Evolutionary conservation across 495 filamentous ascomycete genomes (phyloP).

Genomic region (Patellaria atrata): DNA sequence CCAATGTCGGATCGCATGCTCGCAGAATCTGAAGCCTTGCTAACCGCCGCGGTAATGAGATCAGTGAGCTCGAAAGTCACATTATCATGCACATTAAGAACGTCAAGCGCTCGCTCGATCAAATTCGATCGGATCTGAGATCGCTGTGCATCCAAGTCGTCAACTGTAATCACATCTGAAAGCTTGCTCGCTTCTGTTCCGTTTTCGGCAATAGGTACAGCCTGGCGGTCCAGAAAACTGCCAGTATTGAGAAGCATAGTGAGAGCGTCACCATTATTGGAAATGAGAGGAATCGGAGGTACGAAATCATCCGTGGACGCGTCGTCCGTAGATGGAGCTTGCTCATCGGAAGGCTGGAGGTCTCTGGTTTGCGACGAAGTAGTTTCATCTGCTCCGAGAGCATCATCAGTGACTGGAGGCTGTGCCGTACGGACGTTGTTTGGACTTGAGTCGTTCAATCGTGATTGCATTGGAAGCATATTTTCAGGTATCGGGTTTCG

Average conservation of each 20-base stretch:
- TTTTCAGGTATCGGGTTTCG: slow-evolving; percentile 52
- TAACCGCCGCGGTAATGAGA: slow-evolving; percentile 61
- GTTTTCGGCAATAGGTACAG: too few relatives aligned
- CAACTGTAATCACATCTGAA: slow-evolving; percentile 44
- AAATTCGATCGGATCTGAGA: slow-evolving; percentile 56
- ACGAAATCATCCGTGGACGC: too few relatives aligned
- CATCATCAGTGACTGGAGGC: too few relatives aligned
- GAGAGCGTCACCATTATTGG: too few relatives aligned
- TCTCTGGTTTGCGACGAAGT: too few relatives aligned
- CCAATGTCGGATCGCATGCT: slow-evolving; percentile 60
- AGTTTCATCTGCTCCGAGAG: too few relatives aligned
- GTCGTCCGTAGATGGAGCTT: too few relatives aligned
- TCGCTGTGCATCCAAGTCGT: slow-evolving; percentile 72
- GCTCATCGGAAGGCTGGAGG: too few relatives aligned
- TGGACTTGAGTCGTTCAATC: slow-evolving; percentile 6
- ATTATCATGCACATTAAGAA: slow-evolving; percentile 72
- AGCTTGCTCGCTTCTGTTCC: slow-evolving; percentile 16
- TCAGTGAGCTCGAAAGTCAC: slow-evolving; percentile 87
- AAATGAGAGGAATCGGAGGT: too few relatives aligned
- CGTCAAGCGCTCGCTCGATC: slow-evolving; percentile 79
- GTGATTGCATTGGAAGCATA: slow-evolving; percentile 19
- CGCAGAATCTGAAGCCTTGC: slow-evolving; percentile 50
- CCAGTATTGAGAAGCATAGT: too few relatives aligned
- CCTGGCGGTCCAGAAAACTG: too few relatives aligned
- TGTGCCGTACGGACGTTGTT: too few relatives aligned